Conservation (phyloP, 345 rosid genomes). For the Sisymbrium altissimum region DNA sequence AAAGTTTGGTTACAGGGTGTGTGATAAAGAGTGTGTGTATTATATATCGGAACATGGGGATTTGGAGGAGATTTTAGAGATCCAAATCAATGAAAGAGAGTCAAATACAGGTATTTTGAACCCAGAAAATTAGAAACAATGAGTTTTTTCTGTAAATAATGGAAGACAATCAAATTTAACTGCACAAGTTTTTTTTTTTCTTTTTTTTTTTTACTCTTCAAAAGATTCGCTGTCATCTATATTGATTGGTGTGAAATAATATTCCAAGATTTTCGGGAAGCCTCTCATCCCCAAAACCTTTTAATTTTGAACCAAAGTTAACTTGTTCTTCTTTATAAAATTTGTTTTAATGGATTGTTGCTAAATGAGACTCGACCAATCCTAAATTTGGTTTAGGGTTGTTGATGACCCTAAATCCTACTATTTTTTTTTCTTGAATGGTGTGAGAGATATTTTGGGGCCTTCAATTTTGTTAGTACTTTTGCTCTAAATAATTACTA, state of each 20-base stretch:
- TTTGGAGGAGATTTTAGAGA: conserved; percentile 26
- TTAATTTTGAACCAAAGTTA: conserved; percentile 2
- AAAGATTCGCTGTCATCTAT: background rate
- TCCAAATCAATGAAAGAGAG: conserved; percentile 22
- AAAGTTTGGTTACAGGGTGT: conserved; percentile 27
- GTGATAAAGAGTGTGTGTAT: background rate
- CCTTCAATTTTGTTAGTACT: background rate
- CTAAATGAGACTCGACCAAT: conserved; percentile 14
- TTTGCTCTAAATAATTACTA: background rate
- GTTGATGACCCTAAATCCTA: conserved; percentile 5
- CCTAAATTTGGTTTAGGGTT: conserved; percentile 23
- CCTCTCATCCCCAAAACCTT: conserved; percentile 3
- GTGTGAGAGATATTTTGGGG: conserved; percentile 35
- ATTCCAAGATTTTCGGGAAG: conserved; percentile 30
- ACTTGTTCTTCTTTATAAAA: background rate
- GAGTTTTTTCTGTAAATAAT: background rate
- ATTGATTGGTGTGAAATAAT: conserved; percentile 28
- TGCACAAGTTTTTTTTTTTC: background rate
- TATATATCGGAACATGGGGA: conserved; percentile 10
- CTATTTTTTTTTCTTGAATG: conserved; percentile 25
- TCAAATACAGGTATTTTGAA: conserved; percentile 3
- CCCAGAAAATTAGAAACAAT: background rate
- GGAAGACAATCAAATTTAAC: background rate
- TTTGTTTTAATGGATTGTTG: conserved; percentile 1
- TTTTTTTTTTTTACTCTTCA: background rate